A percentile compares a stretch with the other conserved stretches of the same genome.
Evolutionary conservation across 2,329 filamentous ascomycete genomes (phyloP).

Genomic region (Diplocarpon mali): DNA sequence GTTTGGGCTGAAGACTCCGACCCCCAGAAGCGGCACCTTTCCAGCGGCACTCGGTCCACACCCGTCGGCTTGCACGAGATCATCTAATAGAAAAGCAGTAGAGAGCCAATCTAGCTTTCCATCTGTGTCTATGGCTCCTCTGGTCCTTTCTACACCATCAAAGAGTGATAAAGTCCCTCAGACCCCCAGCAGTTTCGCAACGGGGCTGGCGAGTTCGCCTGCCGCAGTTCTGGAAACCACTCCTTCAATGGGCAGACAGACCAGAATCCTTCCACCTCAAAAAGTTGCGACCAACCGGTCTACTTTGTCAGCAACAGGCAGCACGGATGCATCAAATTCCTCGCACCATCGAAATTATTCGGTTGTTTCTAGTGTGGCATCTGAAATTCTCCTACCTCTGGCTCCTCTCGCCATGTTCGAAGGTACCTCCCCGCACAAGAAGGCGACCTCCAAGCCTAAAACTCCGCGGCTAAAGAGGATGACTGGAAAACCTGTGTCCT

Average conservation of each 20-base stretch:
- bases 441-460: background rate
- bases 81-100: background rate
- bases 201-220: background rate
- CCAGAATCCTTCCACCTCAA: background rate
- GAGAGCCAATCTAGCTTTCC: background rate
- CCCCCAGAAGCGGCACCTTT: slow-evolving; percentile 4
- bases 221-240: background rate
- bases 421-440: background rate
- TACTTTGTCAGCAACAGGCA: background rate
- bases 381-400: background rate
- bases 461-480: background rate
- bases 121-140: background rate
- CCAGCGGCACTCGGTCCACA: background rate
- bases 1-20: slow-evolving; percentile 4
- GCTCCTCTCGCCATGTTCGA: background rate
- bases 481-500: background rate
- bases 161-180: background rate
- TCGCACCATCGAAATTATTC: background rate
- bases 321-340: background rate
- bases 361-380: background rate
- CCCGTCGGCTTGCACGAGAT: slow-evolving; percentile 1
- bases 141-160: background rate
- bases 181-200: background rate
- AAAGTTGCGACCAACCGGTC: background rate
- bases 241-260: background rate